These are phyloP conservation scores for Gynostemma pentaphyllum DNA, from an alignment of 306 rosid species.

Conservation along the genomic window DNA sequence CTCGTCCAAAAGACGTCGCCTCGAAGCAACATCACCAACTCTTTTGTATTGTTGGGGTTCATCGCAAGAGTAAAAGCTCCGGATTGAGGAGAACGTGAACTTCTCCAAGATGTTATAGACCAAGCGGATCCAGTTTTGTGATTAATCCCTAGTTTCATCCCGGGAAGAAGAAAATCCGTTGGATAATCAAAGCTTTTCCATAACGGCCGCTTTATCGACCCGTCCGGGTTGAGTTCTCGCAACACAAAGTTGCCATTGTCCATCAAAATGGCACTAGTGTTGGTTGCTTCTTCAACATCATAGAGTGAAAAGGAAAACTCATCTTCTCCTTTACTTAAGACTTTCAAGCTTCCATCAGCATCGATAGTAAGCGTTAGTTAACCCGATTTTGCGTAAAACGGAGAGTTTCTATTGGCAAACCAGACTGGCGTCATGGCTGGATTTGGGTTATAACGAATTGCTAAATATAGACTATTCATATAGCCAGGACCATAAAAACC, in stretches of 20 bases:
- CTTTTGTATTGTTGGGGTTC: conserved; percentile 8
- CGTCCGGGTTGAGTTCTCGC: conserved; percentile 11
- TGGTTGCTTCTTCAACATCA: conserved; percentile 8
- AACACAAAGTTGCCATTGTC: conserved; percentile 15
- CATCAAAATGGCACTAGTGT: conserved; percentile 12
- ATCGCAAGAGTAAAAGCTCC: conserved; percentile 19
- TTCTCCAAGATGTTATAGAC: conserved; percentile 17
- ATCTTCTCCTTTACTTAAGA: neutral
- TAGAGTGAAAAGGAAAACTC: neutral
- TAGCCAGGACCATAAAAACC: conserved; percentile 13
- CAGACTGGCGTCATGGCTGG: conserved; percentile 7
- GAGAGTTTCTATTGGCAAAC: conserved; percentile 19
- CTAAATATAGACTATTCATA: conserved; percentile 6
- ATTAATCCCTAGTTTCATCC: conserved; percentile 19
- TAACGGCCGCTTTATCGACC: neutral
- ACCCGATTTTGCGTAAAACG: conserved; percentile 7
- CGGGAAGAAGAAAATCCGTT: conserved; percentile 16
- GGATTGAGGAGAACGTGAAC: neutral
- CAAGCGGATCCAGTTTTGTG: conserved; percentile 13
- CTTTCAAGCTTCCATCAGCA: conserved; percentile 17
- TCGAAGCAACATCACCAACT: conserved; percentile 15
- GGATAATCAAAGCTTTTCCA: conserved; percentile 27
- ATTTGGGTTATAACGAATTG: conserved; percentile 7
- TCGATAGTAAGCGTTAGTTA: conserved; percentile 11
- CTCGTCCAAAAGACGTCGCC: conserved; percentile 11